Conservation (phyloP, 2,329 filamentous ascomycete species). For the Beauveria sp. region DNA sequence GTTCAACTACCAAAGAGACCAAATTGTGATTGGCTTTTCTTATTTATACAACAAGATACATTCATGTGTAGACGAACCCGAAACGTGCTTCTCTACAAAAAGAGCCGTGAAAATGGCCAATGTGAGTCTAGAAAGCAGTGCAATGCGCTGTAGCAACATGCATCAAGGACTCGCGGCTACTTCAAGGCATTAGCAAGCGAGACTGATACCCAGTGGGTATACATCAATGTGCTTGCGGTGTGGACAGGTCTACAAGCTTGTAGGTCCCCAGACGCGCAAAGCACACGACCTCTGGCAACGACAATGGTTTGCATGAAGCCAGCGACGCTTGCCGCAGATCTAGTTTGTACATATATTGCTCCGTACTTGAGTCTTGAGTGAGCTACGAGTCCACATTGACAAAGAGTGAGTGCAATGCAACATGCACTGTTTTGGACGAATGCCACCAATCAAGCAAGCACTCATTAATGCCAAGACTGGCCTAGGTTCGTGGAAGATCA, state of each 20-base stretch:
- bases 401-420: constrained; percentile 27
- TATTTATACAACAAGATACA: constrained; percentile 39
- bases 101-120: constrained; percentile 37
- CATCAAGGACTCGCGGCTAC: not conserved
- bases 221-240: constrained; percentile 56
- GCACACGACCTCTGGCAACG: constrained; percentile 53
- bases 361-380: constrained; percentile 49
- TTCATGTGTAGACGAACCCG: constrained; percentile 56
- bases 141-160: not conserved
- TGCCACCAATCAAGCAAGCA: not conserved
- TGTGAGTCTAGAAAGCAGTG: not conserved
- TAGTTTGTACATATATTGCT: constrained; percentile 53
- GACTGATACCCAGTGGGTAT: constrained; percentile 36
- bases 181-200: not conserved
- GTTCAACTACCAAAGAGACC: not conserved
- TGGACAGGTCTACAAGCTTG: constrained; percentile 61
- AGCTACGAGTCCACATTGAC: constrained; percentile 55
- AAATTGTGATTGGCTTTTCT: constrained; percentile 22
- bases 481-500: constrained; percentile 39
- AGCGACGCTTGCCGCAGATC: constrained; percentile 49
- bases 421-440: not conserved
- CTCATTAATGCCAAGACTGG: not conserved
- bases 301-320: constrained; percentile 57
- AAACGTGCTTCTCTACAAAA: constrained; percentile 40
- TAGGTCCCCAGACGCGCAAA: constrained; percentile 40